Evolutionary conservation across 1,284 basidiomycete genomes (phyloP).

Genomic region (Naganishia cerealis): DNA sequence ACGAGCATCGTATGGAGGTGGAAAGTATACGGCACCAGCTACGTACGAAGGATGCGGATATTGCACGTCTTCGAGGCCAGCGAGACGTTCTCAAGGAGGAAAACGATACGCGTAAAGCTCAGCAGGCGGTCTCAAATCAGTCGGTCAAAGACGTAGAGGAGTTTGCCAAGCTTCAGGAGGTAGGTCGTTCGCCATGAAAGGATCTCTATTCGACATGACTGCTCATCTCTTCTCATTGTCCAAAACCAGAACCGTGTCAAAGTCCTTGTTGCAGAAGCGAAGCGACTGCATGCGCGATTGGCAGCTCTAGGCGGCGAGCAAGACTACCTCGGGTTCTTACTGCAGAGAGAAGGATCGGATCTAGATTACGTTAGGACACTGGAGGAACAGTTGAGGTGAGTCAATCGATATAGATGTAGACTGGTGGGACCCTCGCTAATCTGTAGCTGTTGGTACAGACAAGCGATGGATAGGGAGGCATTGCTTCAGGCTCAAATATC

Average conservation of each 20-base stretch:
- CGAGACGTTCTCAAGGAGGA: conserved; percentile 76
- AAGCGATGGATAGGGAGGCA: conserved; percentile 26
- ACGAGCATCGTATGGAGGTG: conserved; percentile 29
- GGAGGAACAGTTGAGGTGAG: conserved; percentile 64
- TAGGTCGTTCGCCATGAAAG: conserved; percentile 9
- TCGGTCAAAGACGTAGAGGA: conserved; percentile 72
- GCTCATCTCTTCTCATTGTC: conserved; percentile 25
- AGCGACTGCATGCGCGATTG: conserved; percentile 71
- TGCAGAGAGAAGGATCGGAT: conserved; percentile 62
- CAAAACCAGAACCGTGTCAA: conserved; percentile 70
- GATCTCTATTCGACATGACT: not conserved
- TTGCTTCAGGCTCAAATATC: conserved; percentile 39
- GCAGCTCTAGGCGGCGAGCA: conserved; percentile 72
- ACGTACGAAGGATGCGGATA: conserved; percentile 65
- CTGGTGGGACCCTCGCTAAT: not conserved
- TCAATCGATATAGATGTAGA: conserved; percentile 30
- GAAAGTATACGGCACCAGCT: conserved; percentile 21
- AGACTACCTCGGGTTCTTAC: conserved; percentile 70
- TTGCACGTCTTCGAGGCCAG: conserved; percentile 72
- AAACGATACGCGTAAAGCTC: conserved; percentile 69
- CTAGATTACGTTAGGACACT: conserved; percentile 66
- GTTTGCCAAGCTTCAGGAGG: conserved; percentile 64
- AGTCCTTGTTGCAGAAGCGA: conserved; percentile 71
- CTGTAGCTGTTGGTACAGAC: not conserved
- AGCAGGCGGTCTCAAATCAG: conserved; percentile 58